Evolutionary conservation across 345 rosid species (phyloP).

Genomic region (Aquilaria sinensis): DNA sequence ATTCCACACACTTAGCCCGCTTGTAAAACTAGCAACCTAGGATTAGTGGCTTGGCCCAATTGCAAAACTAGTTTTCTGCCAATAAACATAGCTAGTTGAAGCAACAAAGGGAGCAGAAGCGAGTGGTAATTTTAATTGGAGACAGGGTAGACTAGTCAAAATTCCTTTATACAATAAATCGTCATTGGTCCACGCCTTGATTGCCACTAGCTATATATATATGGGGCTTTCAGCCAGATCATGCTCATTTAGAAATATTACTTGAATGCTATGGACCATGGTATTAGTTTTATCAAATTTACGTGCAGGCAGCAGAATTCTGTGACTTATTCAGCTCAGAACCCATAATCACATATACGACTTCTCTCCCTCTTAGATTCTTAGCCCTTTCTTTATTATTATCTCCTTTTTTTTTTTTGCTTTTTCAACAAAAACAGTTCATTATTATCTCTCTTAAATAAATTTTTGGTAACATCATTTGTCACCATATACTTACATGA

Average conservation of each 20-base stretch:
- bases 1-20: too few species aligned
- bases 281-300: neutral
- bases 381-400: too few species aligned
- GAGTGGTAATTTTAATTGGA: neutral
- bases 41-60: neutral
- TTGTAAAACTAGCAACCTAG: neutral
- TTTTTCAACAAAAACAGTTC: too few species aligned
- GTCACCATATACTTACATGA: too few species aligned
- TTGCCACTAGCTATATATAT: neutral
- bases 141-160: neutral
- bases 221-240: too few species aligned
- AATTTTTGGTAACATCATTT: too few species aligned
- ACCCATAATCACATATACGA: neutral
- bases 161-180: slow-evolving; percentile 1
- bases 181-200: neutral
- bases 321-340: slow-evolving; percentile 16
- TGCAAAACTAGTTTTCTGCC: neutral
- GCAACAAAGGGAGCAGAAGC: neutral
- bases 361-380: too few species aligned
- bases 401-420: too few species aligned
- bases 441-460: too few species aligned
- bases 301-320: neutral
- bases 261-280: neutral
- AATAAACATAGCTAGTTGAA: neutral
- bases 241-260: neutral